Evolutionary conservation across 2,329 filamentous ascomycete genomes (phyloP), one percentile per base, ranked within the genome.

Genomic region (Pseudogymnoascus sp.): DNA sequence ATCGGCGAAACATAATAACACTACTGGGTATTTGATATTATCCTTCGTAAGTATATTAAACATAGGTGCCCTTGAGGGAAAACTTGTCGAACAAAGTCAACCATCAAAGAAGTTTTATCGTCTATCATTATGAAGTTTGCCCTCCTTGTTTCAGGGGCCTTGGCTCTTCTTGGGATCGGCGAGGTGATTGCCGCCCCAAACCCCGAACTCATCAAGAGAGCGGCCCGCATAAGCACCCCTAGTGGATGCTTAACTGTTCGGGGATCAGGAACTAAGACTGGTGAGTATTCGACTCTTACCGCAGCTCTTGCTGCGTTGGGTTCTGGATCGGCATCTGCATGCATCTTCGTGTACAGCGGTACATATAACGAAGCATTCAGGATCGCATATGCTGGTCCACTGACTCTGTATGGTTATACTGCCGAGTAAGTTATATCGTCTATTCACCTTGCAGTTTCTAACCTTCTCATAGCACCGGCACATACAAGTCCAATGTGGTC

Each of bases 321-420:
- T n/a, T 61, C 62, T 8, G 64, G 64, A 43, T 62, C 63, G 6
- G 39, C 41, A 52, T 55, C 45, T 19, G 62, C 81, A 63, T 77
- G 74, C 63, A 82, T 83, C 70, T 83, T 82, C 73, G 80, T 83
- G 68, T 71, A 81, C 65, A 71, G 77, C 35, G 81, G 82, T 2
- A 83, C 78, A 41, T 84, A 84, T 73, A 72, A 73, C 21, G 81
- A 83, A 69, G 72, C 76, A 12, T 71, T 84, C 37, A 79, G 76
- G 7, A 77, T 84, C 65, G 41, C 41, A 1, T 63, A 65, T 33
- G 35, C 16, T 10, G 65, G 62, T 11, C 38, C 55, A 43, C 29
- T 66, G 26, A 64, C 52, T 8, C 43, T 66, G 5, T 83, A 82
- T 65, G 81, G 82, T n/a, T 78, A 79, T 68, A 83, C 82, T 1